Evolutionary conservation across 73 alveolate species (phyloP).

Genomic region (Blepharisma stoltei): DNA sequence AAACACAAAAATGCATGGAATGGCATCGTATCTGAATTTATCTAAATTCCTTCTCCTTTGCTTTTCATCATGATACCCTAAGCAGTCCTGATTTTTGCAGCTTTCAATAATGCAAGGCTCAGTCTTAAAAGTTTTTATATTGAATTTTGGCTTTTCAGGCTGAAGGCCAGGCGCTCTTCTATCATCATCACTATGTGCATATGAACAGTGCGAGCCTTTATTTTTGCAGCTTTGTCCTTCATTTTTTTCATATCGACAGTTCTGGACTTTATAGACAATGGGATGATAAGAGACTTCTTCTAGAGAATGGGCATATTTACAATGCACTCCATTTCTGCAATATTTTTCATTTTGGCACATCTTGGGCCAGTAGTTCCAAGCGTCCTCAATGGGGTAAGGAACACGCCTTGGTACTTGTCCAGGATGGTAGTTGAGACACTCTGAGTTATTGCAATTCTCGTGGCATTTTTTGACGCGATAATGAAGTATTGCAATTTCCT

Average conservation of each 20-base stretch:
- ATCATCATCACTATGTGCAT: conserved; percentile 5
- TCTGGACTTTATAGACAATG: neutral
- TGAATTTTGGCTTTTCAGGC: neutral
- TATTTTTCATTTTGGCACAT: neutral
- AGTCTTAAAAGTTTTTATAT: neutral
- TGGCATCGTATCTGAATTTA: neutral
- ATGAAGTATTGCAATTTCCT: too few relatives aligned
- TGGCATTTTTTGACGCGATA: too few relatives aligned
- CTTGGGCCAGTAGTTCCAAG: conserved; percentile 24
- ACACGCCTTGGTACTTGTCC: neutral
- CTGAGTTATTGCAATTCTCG: too few relatives aligned
- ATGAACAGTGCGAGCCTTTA: neutral
- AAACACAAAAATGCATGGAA: conserved; percentile 8
- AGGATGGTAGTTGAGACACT: too few relatives aligned
- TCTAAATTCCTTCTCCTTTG: conserved; percentile 4
- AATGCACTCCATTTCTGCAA: conserved; percentile 9
- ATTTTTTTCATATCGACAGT: neutral
- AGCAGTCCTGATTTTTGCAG: neutral
- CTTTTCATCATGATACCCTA: neutral
- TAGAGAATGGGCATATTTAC: conserved; percentile 9
- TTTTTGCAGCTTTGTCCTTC: neutral
- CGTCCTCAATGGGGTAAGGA: neutral
- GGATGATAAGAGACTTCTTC: conserved; percentile 23
- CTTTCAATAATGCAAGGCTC: neutral
- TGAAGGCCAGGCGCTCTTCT: conserved; percentile 5